These are phyloP conservation scores for Podaxis mareebaensis DNA, from an alignment of 768 basidiomycete genomes.

Conservation along the genomic window DNA sequence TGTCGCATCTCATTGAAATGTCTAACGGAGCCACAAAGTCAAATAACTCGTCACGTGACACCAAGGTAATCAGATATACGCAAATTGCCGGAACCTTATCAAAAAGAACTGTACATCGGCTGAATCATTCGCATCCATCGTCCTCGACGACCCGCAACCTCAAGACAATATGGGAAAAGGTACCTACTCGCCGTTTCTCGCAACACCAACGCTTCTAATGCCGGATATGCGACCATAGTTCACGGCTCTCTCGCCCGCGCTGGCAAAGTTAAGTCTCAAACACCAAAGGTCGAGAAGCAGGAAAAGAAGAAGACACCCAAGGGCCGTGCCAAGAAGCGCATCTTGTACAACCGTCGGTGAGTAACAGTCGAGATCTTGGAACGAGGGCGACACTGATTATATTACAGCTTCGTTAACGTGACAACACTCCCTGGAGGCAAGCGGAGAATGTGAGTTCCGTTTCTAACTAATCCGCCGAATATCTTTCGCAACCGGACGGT, in stretches of 20 bases:
- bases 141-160: constrained; percentile 42
- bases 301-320: constrained; percentile 99
- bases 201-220: constrained; percentile 6
- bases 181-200: constrained; percentile 27
- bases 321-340: constrained; percentile 97
- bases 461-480: constrained; percentile 15
- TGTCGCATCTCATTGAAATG: no score
- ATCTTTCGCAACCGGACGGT: background rate
- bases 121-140: constrained; percentile 30
- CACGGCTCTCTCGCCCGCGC: constrained; percentile 99
- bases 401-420: constrained; percentile 85
- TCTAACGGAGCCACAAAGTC: no score
- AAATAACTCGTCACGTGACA: background rate
- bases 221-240: constrained; percentile 47
- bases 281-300: constrained; percentile 96
- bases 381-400: background rate
- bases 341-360: constrained; percentile 91
- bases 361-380: constrained; percentile 25
- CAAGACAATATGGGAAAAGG: constrained; percentile 80
- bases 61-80: background rate
- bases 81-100: constrained; percentile 36
- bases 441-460: constrained; percentile 85
- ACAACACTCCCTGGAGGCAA: constrained; percentile 90
- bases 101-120: constrained; percentile 43
- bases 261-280: constrained; percentile 98